Evolutionary conservation across 2,329 filamentous ascomycete species (phyloP), one percentile per base, ranked within the genome.

Genomic region (Fusarium piperis): DNA sequence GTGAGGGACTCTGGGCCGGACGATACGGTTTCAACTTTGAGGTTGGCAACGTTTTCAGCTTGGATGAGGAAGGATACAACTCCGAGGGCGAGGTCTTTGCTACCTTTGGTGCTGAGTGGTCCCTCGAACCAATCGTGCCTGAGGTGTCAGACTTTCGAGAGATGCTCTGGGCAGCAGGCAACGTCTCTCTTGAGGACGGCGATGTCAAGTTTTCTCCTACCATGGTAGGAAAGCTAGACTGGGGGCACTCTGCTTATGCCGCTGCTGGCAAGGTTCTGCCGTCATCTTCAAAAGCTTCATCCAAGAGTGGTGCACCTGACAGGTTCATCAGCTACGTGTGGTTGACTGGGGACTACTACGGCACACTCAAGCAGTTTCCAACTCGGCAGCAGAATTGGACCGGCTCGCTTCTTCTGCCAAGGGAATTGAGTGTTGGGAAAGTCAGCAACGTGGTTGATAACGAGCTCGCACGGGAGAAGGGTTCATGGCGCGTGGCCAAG

Each of bases 11-110:
- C 20, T 81, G 79, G 78, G 80, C 79, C 3, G 82, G 82, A 2
- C 74, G 77, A 1, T 83, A 78, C 70, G 81, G 81, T 0, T 85
- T 79, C 77, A 86, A 86, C 66, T 85, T 84, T 44, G 84, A 86
- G 70, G 82, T 84, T 12, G 77, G 68, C 20, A 85, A 85, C 41
- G 67, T 83, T 16, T 84, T 85, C 70, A 74, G 78, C 15, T 71
- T 86, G 4, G 79, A 83, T 16, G 75, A 79, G 20, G 62, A 79
- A 6, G 83, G 83, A 12, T 83, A 82, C 57, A 82, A 80, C 56
- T 65, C 78, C 6, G 74, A 80, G 3, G 83, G 82, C 15, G 79
- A 83, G 16, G 74, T 82, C 3, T 82, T 85, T 60, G 73, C 77
- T 6, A 84, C 83, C 0, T 48, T 84, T 8, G 83, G 83, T 16